Evolutionary conservation across 2,329 filamentous ascomycete genomes (phyloP).

Genomic region (Penicillium decumbens): DNA sequence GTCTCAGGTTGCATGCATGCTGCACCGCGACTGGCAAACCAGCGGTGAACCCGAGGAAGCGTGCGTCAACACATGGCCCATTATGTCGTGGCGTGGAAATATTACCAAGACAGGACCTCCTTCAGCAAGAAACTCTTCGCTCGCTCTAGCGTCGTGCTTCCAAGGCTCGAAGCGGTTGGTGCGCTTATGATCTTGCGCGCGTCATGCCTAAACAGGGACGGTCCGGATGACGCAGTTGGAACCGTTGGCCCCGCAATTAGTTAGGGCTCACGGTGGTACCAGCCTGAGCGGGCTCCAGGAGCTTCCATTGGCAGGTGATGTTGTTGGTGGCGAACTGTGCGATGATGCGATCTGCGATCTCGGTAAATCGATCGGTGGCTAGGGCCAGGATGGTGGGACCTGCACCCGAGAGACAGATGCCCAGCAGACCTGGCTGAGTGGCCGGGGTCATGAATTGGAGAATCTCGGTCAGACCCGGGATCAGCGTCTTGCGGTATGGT

Average conservation of each 20-base stretch:
- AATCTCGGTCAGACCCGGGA: constrained; percentile 86
- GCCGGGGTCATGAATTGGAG: constrained; percentile 84
- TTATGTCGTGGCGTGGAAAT: background rate
- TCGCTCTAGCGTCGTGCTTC: background rate
- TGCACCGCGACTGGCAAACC: constrained; percentile 13
- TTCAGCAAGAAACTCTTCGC: background rate
- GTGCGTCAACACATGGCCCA: constrained; percentile 11
- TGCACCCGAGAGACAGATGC: constrained; percentile 90
- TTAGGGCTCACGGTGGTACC: constrained; percentile 37
- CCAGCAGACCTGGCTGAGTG: constrained; percentile 80
- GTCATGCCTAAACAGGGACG: background rate
- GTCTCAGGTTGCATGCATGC: constrained; percentile 11
- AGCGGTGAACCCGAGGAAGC: constrained; percentile 17
- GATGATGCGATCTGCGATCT: constrained; percentile 77
- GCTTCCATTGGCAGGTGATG: constrained; percentile 78
- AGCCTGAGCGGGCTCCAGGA: constrained; percentile 80
- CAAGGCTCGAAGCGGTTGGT: background rate
- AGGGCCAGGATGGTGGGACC: constrained; percentile 92
- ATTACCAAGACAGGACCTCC: background rate
- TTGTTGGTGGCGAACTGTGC: constrained; percentile 59
- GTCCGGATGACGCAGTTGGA: background rate
- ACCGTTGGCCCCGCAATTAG: constrained; percentile 8
- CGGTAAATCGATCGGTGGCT: constrained; percentile 82
- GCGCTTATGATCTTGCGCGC: constrained; percentile 3
- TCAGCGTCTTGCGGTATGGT: constrained; percentile 85